Percentiles rank a stretch among this genome's conserved stretches.
phyloP scores from a whole-genome alignment of 2,329 filamentous ascomycete genomes.

The Delphinella strobiligena region DNA sequence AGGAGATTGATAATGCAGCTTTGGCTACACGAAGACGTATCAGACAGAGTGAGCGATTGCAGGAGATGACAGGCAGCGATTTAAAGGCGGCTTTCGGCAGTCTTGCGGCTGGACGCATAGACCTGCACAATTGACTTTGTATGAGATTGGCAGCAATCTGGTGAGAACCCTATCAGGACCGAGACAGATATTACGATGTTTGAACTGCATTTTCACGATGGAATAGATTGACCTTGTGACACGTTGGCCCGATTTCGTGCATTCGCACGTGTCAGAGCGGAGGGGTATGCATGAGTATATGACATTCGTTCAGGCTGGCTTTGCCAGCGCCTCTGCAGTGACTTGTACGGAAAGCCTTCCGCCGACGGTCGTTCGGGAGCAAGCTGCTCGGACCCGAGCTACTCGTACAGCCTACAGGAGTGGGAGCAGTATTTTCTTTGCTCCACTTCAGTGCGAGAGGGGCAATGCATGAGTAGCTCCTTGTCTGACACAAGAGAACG shows the following conservation, averaged over 20 bases:
- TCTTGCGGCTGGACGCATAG: slow-evolving; percentile 30
- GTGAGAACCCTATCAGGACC: too few species aligned
- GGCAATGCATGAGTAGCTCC: too few species aligned
- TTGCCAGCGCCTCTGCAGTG: neutral
- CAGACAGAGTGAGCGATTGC: slow-evolving; percentile 19
- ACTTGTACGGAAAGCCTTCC: neutral
- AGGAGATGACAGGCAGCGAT: slow-evolving; percentile 18
- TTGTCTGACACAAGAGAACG: too few species aligned
- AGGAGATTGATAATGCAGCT: slow-evolving; percentile 21
- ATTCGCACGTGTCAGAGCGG: neutral
- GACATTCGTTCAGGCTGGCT: too few species aligned
- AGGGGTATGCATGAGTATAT: neutral
- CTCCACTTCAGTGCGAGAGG: neutral
- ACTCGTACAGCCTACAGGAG: too few species aligned
- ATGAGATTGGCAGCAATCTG: too few species aligned
- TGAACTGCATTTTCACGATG: too few species aligned
- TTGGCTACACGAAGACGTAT: slow-evolving; percentile 23
- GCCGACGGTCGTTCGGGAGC: neutral
- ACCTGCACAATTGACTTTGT: slow-evolving; percentile 19
- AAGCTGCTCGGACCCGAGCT: neutral
- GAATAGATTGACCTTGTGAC: too few species aligned
- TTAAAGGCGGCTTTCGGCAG: slow-evolving; percentile 21
- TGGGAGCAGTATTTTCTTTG: neutral
- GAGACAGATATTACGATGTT: too few species aligned
- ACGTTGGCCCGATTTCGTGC: too few species aligned